Evolutionary conservation across 441 rosid species (phyloP).

Genomic region (Bruguiera hainesii): DNA sequence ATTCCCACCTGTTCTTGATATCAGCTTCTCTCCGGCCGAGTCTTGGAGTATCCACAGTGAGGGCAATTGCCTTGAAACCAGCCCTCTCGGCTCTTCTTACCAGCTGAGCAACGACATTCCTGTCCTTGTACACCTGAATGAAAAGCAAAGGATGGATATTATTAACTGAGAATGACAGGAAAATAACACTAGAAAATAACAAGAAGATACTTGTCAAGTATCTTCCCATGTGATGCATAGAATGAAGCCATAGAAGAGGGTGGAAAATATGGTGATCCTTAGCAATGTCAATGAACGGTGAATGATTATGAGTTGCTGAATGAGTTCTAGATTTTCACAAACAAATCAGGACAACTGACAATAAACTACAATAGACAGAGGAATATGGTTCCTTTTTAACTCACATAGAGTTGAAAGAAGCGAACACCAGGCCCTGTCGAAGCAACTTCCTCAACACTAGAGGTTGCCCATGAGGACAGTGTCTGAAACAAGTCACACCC

Average conservation of each 20-base stretch:
- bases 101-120: conserved; percentile 69
- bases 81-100: conserved; percentile 85
- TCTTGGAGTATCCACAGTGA: conserved; percentile 83
- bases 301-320: too few relatives aligned
- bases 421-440: conserved; percentile 78
- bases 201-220: too few relatives aligned
- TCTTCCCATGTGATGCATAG: too few relatives aligned
- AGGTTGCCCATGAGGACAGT: conserved; percentile 69
- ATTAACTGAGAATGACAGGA: too few relatives aligned
- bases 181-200: not conserved
- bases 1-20: conserved; percentile 71
- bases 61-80: conserved; percentile 83
- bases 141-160: not conserved
- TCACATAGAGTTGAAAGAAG: conserved; percentile 77
- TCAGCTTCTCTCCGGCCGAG: conserved; percentile 92
- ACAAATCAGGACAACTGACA: not conserved
- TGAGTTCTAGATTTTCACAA: too few relatives aligned
- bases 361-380: conserved; percentile 2
- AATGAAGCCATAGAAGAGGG: not conserved
- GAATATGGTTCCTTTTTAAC: conserved; percentile 13
- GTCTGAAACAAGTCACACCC: conserved; percentile 38
- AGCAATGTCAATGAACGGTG: too few relatives aligned
- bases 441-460: conserved; percentile 78
- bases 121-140: conserved; percentile 62
- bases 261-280: too few relatives aligned